phyloP scores from a whole-genome alignment of 768 basidiomycete genomes.

The Candolleomyces efflorescens region DNA sequence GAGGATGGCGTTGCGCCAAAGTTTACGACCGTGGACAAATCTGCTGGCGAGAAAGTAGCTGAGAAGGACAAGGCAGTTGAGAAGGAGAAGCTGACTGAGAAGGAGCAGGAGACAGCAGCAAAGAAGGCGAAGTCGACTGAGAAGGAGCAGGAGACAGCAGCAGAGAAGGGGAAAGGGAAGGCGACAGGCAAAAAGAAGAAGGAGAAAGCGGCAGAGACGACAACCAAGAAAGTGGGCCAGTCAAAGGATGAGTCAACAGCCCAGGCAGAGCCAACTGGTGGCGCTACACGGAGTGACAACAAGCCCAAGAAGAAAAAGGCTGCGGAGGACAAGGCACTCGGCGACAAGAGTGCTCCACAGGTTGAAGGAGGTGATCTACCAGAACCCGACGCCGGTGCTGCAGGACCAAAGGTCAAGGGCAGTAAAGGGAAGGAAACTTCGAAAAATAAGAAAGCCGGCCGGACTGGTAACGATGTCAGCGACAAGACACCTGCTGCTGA shows the following conservation, averaged over 20 bases:
- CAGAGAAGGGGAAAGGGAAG: conserved; percentile 7
- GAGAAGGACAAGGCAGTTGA: too few relatives aligned
- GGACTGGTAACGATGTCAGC: too few relatives aligned
- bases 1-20: too few relatives aligned
- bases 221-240: conserved; percentile 5
- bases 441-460: too few relatives aligned
- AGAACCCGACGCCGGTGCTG: not conserved
- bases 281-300: not conserved
- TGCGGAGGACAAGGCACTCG: not conserved
- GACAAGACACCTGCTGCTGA: not conserved
- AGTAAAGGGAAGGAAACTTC: not conserved
- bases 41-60: not conserved
- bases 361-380: too few relatives aligned
- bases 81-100: not conserved
- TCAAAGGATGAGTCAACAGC: not conserved
- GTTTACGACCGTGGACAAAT: too few relatives aligned
- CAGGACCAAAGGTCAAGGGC: not conserved
- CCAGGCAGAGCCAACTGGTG: not conserved
- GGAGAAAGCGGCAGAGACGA: conserved; percentile 11
- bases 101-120: not conserved
- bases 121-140: not conserved
- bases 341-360: too few relatives aligned
- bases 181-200: conserved; percentile 11
- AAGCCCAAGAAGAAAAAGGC: not conserved
- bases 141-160: conserved; percentile 2